phyloP scores from a whole-genome alignment of 1,284 basidiomycete species.

The Apiotrichum gracile region DNA sequence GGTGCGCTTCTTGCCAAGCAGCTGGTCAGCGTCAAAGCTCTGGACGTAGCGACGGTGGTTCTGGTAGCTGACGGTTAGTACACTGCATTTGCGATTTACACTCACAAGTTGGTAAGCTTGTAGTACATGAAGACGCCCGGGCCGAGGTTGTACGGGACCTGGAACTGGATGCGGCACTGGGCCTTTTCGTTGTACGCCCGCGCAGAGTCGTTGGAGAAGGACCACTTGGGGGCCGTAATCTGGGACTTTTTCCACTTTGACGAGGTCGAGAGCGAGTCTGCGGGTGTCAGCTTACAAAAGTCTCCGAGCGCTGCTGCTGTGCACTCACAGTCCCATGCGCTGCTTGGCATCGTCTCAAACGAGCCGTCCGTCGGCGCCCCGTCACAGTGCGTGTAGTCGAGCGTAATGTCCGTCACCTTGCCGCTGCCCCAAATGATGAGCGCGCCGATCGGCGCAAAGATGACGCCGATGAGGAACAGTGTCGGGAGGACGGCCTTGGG shows the following conservation, averaged over 20 bases:
- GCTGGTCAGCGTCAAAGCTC: constrained; percentile 77
- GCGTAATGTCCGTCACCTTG: constrained; percentile 82
- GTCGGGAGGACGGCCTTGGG: constrained; percentile 96
- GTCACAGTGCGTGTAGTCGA: constrained; percentile 94
- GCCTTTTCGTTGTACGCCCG: constrained; percentile 51
- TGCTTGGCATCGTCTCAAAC: constrained; percentile 58
- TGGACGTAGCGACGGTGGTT: constrained; percentile 98
- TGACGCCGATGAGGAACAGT: constrained; percentile 85
- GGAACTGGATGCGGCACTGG: constrained; percentile 72
- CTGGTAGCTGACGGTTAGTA: constrained; percentile 58
- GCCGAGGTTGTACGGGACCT: constrained; percentile 70
- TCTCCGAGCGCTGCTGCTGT: background rate
- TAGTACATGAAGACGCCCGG: constrained; percentile 89
- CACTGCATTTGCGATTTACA: background rate
- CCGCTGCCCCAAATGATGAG: constrained; percentile 84
- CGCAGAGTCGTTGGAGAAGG: constrained; percentile 53
- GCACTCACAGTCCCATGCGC: constrained; percentile 63
- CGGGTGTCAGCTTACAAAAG: background rate
- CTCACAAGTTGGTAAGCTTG: constrained; percentile 78
- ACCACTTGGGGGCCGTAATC: constrained; percentile 58
- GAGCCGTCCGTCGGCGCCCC: constrained; percentile 52
- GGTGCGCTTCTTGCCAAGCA: constrained; percentile 60
- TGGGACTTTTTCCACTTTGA: constrained; percentile 56
- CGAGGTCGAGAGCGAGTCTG: constrained; percentile 38
- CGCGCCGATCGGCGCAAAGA: constrained; percentile 95